Base-by-base conservation (phyloP, 176 grass and related monocot genomes). In the Triticum dicoccoides region DNA sequence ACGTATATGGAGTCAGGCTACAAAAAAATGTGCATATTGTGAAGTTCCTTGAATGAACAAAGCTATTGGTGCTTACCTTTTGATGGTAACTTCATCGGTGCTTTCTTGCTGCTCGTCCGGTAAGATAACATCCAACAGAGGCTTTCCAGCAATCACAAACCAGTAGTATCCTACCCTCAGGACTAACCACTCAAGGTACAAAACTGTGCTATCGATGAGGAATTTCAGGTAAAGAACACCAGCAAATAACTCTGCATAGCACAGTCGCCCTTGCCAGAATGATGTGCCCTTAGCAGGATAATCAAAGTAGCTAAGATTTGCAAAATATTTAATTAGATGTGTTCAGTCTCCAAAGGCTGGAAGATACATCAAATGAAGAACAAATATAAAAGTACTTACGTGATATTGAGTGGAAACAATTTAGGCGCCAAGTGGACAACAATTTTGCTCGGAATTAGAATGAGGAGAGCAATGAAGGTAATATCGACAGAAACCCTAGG, bases 401-500 rank as follows among this genome's bases (percentile, higher is more conserved):
- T 70, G 51, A 88, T 88, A 69, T 88, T 73, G 15, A 88, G 39
- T 4, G 73, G 87, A 73, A 88, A 83, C 24, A 88, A 1, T 21
- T 63, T 34, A 70, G 86, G 86, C 20, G 38, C 86, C 37, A 88
- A 69, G 69, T 18, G 64, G 6, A 15, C 61, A 61, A 18, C 80
- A 70, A 88, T 78, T 83, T 88, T 12, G 61, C 83, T 63, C 62
- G 86, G 80, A 69, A 88, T 63, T 61, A 88, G 73, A 70, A 88
- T 70, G 25, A 83, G 34, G 34, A 88, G 77, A 59, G 51, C 80
- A 83, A 78, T n/a, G 71, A 70, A 78, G 27, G 83, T 61, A 78
- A 27, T n/a, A 11, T n/a, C 45, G 27, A 78, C 24, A 52, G 61
- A 52, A 79, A 88, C 20, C 37, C 8, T 4, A 62, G 18, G 63